Conservation (phyloP, 305 asterid genomes). For the Fraxinus ornus region DNA sequence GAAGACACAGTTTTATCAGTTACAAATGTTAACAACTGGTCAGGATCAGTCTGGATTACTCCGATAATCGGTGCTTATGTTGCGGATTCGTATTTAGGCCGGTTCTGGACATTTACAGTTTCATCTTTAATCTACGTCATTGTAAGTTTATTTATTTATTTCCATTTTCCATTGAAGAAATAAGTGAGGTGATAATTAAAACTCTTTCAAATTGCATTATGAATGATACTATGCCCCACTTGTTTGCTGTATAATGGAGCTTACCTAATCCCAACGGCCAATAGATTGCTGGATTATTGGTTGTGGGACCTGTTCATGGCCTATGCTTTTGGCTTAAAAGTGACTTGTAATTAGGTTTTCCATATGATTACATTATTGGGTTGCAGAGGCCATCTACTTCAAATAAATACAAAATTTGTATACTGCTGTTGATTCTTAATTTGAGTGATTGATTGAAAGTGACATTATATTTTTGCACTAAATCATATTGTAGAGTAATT, state of each 20-base stretch:
- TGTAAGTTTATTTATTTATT: constrained; percentile 33
- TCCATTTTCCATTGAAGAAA: background rate
- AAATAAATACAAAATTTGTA: constrained; percentile 8
- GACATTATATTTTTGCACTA: background rate
- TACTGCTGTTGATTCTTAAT: background rate
- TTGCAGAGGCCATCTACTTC: background rate
- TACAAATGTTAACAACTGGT: constrained; percentile 81
- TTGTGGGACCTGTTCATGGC: constrained; percentile 33
- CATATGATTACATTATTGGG: constrained; percentile 18
- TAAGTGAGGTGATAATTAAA: background rate
- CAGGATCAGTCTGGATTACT: constrained; percentile 85
- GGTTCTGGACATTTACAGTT: constrained; percentile 84
- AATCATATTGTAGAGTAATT: background rate
- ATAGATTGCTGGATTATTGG: constrained; percentile 21
- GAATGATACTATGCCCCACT: constrained; percentile 30
- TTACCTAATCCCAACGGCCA: constrained; percentile 36
- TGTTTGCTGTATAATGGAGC: constrained; percentile 36
- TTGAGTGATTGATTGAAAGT: background rate
- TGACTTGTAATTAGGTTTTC: constrained; percentile 33
- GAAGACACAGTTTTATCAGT: constrained; percentile 80
- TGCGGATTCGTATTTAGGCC: constrained; percentile 81
- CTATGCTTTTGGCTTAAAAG: constrained; percentile 10
- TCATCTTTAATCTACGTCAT: constrained; percentile 76
- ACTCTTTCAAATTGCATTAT: constrained; percentile 11
- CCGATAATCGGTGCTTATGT: constrained; percentile 78